These are phyloP conservation scores for Beta macrorhiza DNA, from an alignment of 179 eudicot species.

Conservation along the genomic window DNA sequence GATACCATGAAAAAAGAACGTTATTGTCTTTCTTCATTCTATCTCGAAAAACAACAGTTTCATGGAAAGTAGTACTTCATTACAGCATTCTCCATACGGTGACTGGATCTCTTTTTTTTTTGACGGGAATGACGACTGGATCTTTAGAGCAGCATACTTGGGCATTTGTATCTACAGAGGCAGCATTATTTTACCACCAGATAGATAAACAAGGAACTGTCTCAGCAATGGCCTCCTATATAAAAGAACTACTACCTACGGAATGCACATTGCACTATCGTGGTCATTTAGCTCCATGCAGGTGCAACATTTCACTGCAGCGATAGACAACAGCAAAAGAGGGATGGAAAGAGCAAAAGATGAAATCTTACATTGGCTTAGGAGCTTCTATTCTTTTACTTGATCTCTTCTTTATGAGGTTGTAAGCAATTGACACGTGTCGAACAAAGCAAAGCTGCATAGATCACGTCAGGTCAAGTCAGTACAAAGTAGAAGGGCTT, in stretches of 20 bases:
- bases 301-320: background rate
- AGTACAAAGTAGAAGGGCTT: conserved; percentile 10
- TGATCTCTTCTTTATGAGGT: conserved; percentile 41
- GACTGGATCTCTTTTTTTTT: background rate
- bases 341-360: background rate
- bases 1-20: too few relatives aligned
- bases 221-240: background rate
- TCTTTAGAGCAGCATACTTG: background rate
- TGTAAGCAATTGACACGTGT: conserved; percentile 48
- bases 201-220: background rate
- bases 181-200: background rate
- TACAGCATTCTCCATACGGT: too few relatives aligned
- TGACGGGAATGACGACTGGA: background rate
- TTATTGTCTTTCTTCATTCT: background rate
- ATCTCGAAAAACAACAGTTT: background rate
- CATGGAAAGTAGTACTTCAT: background rate
- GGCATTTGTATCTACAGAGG: background rate
- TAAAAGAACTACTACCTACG: background rate
- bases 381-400: conserved; percentile 30
- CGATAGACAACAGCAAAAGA: background rate
- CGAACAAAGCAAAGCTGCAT: conserved; percentile 59
- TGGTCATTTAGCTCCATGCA: background rate
- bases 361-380: conserved; percentile 41
- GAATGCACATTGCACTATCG: background rate
- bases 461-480: conserved; percentile 20